phyloP scores from a whole-genome alignment of 169 alveolate species.

The Plasmodium knowlesi region DNA sequence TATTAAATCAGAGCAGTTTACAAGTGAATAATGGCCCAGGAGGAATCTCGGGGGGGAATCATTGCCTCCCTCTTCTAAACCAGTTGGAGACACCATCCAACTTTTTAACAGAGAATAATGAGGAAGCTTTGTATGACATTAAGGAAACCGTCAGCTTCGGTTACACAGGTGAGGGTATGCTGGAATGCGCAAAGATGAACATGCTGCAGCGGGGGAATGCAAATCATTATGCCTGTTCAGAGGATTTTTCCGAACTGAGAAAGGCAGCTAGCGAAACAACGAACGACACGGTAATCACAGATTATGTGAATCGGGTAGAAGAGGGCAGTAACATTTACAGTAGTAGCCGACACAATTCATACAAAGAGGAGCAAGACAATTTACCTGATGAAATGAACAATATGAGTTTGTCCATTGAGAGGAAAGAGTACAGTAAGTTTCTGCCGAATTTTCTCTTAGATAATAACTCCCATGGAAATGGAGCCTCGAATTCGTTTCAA shows the following conservation, averaged over 20 bases:
- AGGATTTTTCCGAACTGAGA: conserved; percentile 24
- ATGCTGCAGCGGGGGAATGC: neutral
- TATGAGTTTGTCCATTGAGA: conserved; percentile 14
- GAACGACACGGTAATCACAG: conserved; percentile 20
- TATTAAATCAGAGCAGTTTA: conserved; percentile 36
- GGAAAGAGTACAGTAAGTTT: neutral
- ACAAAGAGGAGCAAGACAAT: neutral
- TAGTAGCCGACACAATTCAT: conserved; percentile 1
- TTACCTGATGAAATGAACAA: conserved; percentile 21
- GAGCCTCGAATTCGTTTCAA: conserved; percentile 44
- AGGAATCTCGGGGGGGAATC: neutral
- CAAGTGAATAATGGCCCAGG: conserved; percentile 30
- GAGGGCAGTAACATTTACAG: conserved; percentile 3
- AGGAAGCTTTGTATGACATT: conserved; percentile 11
- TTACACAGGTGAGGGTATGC: neutral
- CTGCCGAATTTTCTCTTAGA: conserved; percentile 67
- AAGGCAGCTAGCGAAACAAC: conserved; percentile 70
- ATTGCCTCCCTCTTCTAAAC: neutral
- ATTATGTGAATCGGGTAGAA: conserved; percentile 22
- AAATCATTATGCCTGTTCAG: neutral
- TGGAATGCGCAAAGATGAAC: neutral
- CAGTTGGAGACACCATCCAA: conserved; percentile 14
- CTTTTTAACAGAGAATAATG: conserved; percentile 56
- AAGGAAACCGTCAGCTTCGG: conserved; percentile 5
- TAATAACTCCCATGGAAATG: neutral